These are phyloP conservation scores for Strigomonas culicis DNA, from an alignment of 208 protist species.

Conservation along the genomic window DNA sequence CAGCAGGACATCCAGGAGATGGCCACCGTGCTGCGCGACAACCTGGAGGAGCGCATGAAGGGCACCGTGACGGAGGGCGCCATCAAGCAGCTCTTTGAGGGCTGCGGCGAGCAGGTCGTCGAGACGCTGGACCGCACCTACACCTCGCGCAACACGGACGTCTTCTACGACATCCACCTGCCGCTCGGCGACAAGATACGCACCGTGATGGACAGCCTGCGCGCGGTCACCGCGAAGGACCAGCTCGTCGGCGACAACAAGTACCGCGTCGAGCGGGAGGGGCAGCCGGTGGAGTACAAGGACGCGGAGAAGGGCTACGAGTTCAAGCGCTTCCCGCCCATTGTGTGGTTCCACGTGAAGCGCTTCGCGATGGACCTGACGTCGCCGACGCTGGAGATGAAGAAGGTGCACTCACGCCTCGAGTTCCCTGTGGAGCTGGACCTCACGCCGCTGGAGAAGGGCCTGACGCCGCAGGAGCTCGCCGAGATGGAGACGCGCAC, in stretches of 20 bases:
- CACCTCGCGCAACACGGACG: conserved; percentile 57
- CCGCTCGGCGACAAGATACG: conserved; percentile 46
- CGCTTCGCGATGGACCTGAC: conserved; percentile 89
- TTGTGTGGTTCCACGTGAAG: conserved; percentile 90
- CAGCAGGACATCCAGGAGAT: conserved; percentile 94
- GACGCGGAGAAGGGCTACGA: conserved; percentile 79
- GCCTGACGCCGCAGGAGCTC: conserved; percentile 13
- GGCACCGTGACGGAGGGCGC: conserved; percentile 78
- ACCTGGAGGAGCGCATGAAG: conserved; percentile 89
- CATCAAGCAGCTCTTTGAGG: conserved; percentile 85
- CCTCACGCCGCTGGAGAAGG: conserved; percentile 52
- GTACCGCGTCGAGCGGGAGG: conserved; percentile 81
- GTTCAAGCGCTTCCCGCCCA: conserved; percentile 78
- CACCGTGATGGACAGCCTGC: conserved; percentile 68
- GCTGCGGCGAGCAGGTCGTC: conserved; percentile 75
- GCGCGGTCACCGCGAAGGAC: conserved; percentile 68
- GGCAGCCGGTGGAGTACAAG: conserved; percentile 76
- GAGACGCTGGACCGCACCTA: conserved; percentile 78
- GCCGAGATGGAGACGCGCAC: conserved; percentile 4
- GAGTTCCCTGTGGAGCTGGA: conserved; percentile 76
- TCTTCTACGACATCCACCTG: conserved; percentile 90
- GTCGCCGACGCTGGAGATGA: conserved; percentile 75
- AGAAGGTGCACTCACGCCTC: conserved; percentile 73
- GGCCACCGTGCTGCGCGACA: conserved; percentile 79
- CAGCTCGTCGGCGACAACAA: conserved; percentile 89